phyloP scores from a whole-genome alignment of 768 basidiomycete species.

The Boletus barrowsii region DNA sequence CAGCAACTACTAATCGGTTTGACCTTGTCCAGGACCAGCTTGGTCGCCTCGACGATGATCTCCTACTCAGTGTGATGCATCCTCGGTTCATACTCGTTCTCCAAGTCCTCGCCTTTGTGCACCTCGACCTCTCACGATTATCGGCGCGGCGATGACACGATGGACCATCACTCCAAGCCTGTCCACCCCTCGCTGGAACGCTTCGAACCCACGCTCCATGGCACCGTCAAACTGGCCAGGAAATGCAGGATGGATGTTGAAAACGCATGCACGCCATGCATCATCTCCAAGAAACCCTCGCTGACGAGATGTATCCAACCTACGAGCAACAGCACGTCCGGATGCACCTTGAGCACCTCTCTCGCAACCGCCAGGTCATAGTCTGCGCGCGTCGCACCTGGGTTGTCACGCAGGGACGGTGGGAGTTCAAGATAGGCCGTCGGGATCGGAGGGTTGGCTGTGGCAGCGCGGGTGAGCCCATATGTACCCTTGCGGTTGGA shows the following conservation, averaged over 20 bases:
- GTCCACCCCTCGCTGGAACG: conserved; percentile 75
- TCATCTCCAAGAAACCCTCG: conserved; percentile 73
- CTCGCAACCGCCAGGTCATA: conserved; percentile 83
- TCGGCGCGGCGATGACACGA: conserved; percentile 80
- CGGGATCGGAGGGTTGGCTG: conserved; percentile 72
- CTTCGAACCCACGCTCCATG: conserved; percentile 83
- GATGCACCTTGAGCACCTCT: conserved; percentile 56
- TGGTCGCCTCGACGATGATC: conserved; percentile 85
- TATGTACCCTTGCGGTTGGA: conserved; percentile 92
- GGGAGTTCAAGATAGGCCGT: conserved; percentile 82
- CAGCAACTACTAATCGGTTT: conserved; percentile 20
- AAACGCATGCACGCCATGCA: conserved; percentile 37
- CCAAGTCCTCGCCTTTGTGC: conserved; percentile 68
- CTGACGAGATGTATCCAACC: conserved; percentile 99
- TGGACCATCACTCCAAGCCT: conserved; percentile 91
- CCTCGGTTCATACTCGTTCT: too few species aligned
- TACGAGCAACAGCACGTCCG: conserved; percentile 90
- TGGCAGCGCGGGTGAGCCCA: conserved; percentile 77
- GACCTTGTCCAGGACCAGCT: conserved; percentile 59
- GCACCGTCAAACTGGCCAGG: conserved; percentile 96
- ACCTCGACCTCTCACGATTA: conserved; percentile 81
- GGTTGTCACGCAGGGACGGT: conserved; percentile 73
- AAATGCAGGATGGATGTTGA: conserved; percentile 91
- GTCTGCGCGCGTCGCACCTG: conserved; percentile 71
- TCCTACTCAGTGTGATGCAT: conserved; percentile 88